phyloP scores from a whole-genome alignment of 139 green algal genomes.

The Raphidocelis subcapitata region DNA sequence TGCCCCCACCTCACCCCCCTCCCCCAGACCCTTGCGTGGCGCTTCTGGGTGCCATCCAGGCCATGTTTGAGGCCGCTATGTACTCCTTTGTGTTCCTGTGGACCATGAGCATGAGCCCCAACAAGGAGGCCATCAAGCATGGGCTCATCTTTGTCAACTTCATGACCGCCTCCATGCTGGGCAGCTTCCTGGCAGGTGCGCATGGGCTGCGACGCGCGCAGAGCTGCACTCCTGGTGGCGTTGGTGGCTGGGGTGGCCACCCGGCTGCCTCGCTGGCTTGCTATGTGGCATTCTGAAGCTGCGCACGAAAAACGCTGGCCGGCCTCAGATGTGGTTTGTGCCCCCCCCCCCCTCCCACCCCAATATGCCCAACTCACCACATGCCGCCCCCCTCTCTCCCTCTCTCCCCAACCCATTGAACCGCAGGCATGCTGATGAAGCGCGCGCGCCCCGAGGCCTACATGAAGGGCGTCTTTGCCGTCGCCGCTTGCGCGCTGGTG shows the following conservation, averaged over 20 bases:
- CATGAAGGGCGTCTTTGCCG: slow-evolving; percentile 46
- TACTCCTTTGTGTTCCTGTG: slow-evolving; percentile 99
- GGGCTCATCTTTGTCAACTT: slow-evolving; percentile 96
- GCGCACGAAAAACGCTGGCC: too few species aligned
- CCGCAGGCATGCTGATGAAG: slow-evolving; percentile 18
- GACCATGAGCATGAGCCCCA: slow-evolving; percentile 87
- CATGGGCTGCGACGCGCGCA: too few species aligned
- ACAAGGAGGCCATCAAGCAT: slow-evolving; percentile 88
- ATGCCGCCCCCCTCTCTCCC: too few species aligned
- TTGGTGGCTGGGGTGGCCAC: too few species aligned
- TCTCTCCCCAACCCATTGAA: too few species aligned
- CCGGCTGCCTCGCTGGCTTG: too few species aligned
- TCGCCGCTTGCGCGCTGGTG: slow-evolving; percentile 19
- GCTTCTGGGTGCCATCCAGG: slow-evolving; percentile 89
- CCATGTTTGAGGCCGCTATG: slow-evolving; percentile 94
- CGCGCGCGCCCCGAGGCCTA: slow-evolving; percentile 55
- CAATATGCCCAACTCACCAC: too few species aligned
- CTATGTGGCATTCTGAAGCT: too few species aligned
- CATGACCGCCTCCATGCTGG: slow-evolving; percentile 93
- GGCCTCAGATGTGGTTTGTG: too few species aligned
- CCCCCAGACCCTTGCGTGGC: slow-evolving; percentile 49
- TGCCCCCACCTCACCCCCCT: not conserved
- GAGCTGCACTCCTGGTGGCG: too few species aligned
- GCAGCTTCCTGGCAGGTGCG: slow-evolving; percentile 58
- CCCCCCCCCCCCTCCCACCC: too few species aligned